Conservation (phyloP, 805 yeast genomes). For the Schizosaccharomyces octosporus region DNA sequence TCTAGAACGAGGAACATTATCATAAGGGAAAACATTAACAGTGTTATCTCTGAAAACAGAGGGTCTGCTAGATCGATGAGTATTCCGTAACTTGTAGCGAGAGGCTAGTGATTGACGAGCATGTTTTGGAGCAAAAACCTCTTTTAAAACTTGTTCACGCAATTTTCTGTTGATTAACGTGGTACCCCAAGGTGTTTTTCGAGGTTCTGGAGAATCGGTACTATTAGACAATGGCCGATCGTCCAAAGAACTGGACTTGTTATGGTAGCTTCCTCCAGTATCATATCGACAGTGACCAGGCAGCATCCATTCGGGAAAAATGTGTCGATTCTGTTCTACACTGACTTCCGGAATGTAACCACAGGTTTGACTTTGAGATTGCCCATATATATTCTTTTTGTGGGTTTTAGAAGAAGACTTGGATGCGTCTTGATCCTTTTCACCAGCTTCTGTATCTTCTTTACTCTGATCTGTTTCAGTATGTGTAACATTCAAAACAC, state of each 20-base stretch:
- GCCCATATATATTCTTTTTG: background rate
- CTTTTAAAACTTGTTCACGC: slow-evolving; percentile 45
- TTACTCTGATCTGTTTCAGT: slow-evolving; percentile 15
- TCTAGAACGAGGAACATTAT: background rate
- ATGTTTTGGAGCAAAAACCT: slow-evolving; percentile 35
- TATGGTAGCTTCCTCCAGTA: slow-evolving; percentile 11
- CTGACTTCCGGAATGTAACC: slow-evolving; percentile 47
- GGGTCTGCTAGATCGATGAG: background rate
- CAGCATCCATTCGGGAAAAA: slow-evolving; percentile 59
- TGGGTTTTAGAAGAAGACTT: background rate
- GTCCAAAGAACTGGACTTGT: background rate
- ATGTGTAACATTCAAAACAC: slow-evolving; percentile 79
- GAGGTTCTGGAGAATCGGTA: background rate
- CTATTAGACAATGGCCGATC: background rate
- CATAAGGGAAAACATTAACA: background rate
- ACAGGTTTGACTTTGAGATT: background rate
- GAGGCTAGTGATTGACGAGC: slow-evolving; percentile 4
- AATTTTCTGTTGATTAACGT: slow-evolving; percentile 48
- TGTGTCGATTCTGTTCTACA: slow-evolving; percentile 74
- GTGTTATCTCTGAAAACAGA: background rate
- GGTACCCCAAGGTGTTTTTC: slow-evolving; percentile 21
- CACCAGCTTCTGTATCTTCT: slow-evolving; percentile 6
- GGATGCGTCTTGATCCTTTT: slow-evolving; percentile 1
- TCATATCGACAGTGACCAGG: slow-evolving; percentile 29
- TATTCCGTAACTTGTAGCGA: background rate